These are phyloP conservation scores for Papiliotrema laurentii DNA, from an alignment of 1,284 basidiomycete species.

Conservation along the genomic window DNA sequence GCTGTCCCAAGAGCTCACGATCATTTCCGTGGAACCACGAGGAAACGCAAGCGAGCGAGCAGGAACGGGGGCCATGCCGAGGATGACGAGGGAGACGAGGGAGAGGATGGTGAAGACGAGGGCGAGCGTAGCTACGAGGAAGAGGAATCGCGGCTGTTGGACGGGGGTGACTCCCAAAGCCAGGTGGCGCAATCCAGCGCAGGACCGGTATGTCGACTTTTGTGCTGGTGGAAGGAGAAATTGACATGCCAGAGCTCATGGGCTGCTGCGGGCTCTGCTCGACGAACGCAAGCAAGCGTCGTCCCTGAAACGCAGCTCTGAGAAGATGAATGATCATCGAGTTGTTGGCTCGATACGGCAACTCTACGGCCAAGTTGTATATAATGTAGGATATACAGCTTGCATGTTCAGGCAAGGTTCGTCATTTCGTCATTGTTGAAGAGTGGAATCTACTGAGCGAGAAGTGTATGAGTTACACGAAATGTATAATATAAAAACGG, in stretches of 20 bases:
- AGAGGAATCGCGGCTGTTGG: conserved; percentile 3
- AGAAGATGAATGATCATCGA: no score
- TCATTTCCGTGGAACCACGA: conserved; percentile 12
- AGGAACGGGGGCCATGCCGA: conserved; percentile 9
- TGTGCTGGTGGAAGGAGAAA: background rate
- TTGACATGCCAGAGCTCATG: background rate
- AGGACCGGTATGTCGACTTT: background rate
- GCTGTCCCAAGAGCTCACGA: conserved; percentile 31
- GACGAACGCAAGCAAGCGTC: background rate
- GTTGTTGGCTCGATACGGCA: background rate
- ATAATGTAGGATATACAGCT: background rate
- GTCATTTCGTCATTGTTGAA: no score
- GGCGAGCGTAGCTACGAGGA: conserved; percentile 16
- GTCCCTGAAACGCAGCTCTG: conserved; percentile 7
- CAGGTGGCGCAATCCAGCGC: background rate
- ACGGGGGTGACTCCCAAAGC: background rate
- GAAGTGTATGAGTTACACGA: no score
- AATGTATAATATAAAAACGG: no score
- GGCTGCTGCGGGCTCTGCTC: background rate
- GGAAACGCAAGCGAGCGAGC: conserved; percentile 10
- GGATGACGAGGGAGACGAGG: conserved; percentile 16
- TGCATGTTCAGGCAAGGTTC: no score
- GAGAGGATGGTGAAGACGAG: conserved; percentile 18
- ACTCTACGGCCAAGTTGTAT: background rate
- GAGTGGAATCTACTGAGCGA: no score